A percentile compares a stretch with the other conserved stretches of the same genome.
Evolutionary conservation across 2,329 filamentous ascomycete genomes (phyloP).

Genomic region (Claviceps lovelessii): DNA sequence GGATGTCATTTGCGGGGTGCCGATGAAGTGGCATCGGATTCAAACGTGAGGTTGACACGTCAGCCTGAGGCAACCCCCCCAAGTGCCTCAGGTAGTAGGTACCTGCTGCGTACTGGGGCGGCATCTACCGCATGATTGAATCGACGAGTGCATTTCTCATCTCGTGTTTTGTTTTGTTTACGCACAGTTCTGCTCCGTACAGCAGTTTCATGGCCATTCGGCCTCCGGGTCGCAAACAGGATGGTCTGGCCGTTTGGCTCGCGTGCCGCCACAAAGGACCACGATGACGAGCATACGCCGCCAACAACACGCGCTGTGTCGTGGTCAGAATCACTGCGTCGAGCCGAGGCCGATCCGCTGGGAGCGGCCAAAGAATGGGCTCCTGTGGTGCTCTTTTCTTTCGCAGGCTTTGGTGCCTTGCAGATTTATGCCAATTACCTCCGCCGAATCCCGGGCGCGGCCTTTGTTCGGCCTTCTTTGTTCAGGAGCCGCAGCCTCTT

Average conservation of each 20-base stretch:
- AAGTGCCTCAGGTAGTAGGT: not conserved
- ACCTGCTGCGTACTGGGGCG: not conserved
- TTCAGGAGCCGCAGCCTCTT: conserved; percentile 66
- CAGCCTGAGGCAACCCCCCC: no score
- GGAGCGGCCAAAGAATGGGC: conserved; percentile 25
- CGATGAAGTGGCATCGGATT: not conserved
- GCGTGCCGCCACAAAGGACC: conserved; percentile 12
- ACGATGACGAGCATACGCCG: conserved; percentile 8
- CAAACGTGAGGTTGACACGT: no score
- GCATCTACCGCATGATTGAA: not conserved
- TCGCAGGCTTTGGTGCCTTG: conserved; percentile 23
- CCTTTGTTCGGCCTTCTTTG: conserved; percentile 58
- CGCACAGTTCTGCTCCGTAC: not conserved
- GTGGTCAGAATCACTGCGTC: conserved; percentile 25
- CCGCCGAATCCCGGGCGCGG: conserved; percentile 66
- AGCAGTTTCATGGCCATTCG: conserved; percentile 7
- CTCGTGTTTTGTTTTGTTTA: not conserved
- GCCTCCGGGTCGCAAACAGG: conserved; percentile 17
- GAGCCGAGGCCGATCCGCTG: conserved; percentile 15
- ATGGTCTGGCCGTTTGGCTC: conserved; percentile 30
- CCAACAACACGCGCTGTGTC: conserved; percentile 16
- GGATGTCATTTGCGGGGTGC: not conserved
- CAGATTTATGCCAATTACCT: conserved; percentile 61
- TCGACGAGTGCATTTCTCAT: not conserved
- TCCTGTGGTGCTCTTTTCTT: conserved; percentile 23